Evolutionary conservation across 2,329 filamentous ascomycete species (phyloP), one percentile per base, ranked within the genome.

Genomic region (Curvularia hawaiiensis): DNA sequence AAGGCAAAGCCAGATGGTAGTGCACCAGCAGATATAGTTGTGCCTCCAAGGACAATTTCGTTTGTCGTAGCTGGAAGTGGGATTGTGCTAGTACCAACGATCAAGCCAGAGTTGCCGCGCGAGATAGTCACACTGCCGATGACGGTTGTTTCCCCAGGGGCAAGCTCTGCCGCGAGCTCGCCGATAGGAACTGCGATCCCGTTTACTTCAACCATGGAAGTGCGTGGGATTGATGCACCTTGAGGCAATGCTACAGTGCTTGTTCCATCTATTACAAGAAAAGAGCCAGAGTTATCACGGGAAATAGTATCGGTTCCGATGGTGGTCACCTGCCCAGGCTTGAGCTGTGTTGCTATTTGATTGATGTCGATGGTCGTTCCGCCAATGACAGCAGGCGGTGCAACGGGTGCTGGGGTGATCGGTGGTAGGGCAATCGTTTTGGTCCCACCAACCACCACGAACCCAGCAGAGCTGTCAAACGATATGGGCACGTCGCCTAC

Each of bases 1-100:
- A 54, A 50, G 3, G 45, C 33, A 28, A 43, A 44, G 12, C 52
- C 52, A 18, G 28, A 33, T 7, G 44, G 44, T 5, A 47, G 44
- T 6, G 43, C 43, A 2, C 28, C 28, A 14, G 43, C 26, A 7
- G 43, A 31, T 31, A 46, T 46, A 9, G 43, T 46, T 6, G 43
- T 46, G 2, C 43, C 43, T 6, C 43, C 43, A 30, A 46, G 24
- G 5, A 46, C n/a, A 5, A 46, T 31, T 26, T 30, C 26, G 4
- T 20, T n/a, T 7, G 28, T 20, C 11, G 16, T 31, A 18, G 43
- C 7, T 20, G 26, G 28, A 5, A 46, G 26, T 3, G 43, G n/a
- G 4, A 46, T 46, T 1, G 43, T 46, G 14, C 26, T 46, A 20
- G 43, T 46, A 7, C 43, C 43, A 4, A 46, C 10, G n/a, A 18